Evolutionary conservation across 257 asterid genomes (phyloP), one percentile per base, ranked within the genome.

Genomic region (Oldenlandia corymbosa): DNA sequence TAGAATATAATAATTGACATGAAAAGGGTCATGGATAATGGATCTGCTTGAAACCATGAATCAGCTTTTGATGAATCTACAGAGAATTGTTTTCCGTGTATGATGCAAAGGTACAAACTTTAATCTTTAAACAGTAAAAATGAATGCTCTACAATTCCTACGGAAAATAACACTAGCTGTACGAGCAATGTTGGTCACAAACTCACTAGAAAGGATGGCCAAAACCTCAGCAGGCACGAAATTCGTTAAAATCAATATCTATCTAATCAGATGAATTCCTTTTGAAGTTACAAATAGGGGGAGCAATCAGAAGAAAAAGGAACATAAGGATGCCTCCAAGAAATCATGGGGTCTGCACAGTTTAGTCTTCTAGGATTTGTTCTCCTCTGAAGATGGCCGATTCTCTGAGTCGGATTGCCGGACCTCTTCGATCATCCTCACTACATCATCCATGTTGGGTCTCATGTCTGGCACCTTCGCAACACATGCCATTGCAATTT

Each of bases 401-500:
- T 81, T 88, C 71, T 88, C 95, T 2, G 96, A 82, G 85, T 85
- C 95, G 2, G 88, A 83, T 66, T 68, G 84, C 73, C 87, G 75
- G 37, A 88, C 91, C 79, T 86, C 98, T 71, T 83, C 94, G 20
- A 91, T 77, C 98, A 91, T 88, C 56, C 86, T 76, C 62, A 80
- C 96, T 13, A 91, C 96, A 31, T 91, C 96, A 20, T 83, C 81
- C 88, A 91, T 88, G 58, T 54, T 72, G 0, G 98, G 98, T 45
- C 98, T 70, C 88, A 80, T 80, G n/a, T 91, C 95, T 1, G 96
- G 90, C 47, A 84, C 86, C 78, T 79, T 88, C 0, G 77, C 84
- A 28, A 91, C 98, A 52, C 96, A 91, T 2, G 98, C 90, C 98
- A 91, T 86, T 0, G 85, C 98, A 16, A 91, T 88, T 60, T 91